These are phyloP conservation scores for Kwoniella europaea DNA, from an alignment of 768 basidiomycete species.

Conservation along the genomic window DNA sequence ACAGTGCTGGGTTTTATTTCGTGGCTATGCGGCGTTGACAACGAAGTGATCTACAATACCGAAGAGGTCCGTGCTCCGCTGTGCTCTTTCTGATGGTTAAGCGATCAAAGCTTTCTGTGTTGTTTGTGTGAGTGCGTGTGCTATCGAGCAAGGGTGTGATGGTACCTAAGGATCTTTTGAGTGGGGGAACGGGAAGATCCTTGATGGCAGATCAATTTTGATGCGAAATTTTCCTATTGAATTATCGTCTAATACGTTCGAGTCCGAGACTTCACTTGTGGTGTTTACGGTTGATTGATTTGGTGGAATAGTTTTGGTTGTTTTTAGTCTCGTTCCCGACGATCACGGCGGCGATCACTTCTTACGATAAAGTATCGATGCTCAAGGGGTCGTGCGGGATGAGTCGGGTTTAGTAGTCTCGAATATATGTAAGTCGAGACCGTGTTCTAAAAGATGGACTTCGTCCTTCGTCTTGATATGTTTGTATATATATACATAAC, in stretches of 20 bases:
- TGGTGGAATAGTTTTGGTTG: background rate
- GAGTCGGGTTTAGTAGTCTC: background rate
- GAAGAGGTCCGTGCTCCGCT: too few relatives aligned
- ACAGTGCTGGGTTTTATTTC: too few relatives aligned
- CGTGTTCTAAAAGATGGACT: too few relatives aligned
- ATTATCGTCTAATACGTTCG: background rate
- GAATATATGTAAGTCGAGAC: too few relatives aligned
- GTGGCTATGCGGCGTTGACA: too few relatives aligned
- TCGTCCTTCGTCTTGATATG: background rate
- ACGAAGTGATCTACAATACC: too few relatives aligned
- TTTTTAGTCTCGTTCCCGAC: background rate
- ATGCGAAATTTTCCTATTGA: background rate
- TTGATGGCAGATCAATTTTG: background rate
- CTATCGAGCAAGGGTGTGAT: background rate
- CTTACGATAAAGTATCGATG: background rate
- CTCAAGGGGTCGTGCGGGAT: background rate
- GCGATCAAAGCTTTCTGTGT: background rate
- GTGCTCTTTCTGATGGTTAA: too few relatives aligned
- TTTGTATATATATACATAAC: background rate
- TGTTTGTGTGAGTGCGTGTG: background rate
- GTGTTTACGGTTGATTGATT: background rate
- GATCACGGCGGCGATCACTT: background rate
- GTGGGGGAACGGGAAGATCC: background rate
- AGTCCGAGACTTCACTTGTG: background rate
- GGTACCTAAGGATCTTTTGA: background rate